These are phyloP conservation scores for Tricholoma matsutake DNA, from an alignment of 768 basidiomycete species.

Conservation along the genomic window DNA sequence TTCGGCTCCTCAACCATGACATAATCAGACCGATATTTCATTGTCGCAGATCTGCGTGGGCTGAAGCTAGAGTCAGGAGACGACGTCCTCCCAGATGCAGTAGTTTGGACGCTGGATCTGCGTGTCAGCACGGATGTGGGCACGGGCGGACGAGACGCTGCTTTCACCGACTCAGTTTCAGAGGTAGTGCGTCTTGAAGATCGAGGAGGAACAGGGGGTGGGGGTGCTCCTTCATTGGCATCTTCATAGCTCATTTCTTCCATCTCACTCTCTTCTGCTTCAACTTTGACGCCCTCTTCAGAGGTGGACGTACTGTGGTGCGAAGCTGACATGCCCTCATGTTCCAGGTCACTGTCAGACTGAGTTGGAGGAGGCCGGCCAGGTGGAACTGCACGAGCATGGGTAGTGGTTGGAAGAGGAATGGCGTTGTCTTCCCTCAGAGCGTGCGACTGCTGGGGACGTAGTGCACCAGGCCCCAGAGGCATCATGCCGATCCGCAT, in stretches of 20 bases:
- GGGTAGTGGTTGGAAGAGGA: neutral
- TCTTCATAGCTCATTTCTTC: constrained; percentile 66
- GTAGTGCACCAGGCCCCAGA: constrained; percentile 29
- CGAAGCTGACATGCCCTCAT: constrained; percentile 31
- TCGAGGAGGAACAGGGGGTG: constrained; percentile 53
- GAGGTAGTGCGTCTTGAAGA: constrained; percentile 21
- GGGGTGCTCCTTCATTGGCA: constrained; percentile 39
- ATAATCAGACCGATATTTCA: constrained; percentile 45
- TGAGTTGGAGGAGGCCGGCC: constrained; percentile 31
- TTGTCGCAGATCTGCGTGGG: constrained; percentile 22
- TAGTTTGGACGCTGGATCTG: constrained; percentile 36
- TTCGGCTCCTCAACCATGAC: constrained; percentile 61
- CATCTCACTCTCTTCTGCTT: constrained; percentile 70
- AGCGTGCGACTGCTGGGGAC: constrained; percentile 29
- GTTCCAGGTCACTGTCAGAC: constrained; percentile 36
- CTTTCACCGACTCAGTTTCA: constrained; percentile 8
- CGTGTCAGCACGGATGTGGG: constrained; percentile 36
- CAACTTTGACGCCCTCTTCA: constrained; percentile 62
- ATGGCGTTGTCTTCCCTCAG: constrained; percentile 16
- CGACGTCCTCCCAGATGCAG: constrained; percentile 34
- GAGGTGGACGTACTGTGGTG: constrained; percentile 38
- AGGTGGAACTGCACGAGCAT: constrained; percentile 12
- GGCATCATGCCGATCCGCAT: constrained; percentile 60
- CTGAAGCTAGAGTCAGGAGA: constrained; percentile 30
- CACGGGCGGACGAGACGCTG: constrained; percentile 48